Evolutionary conservation across 495 filamentous ascomycete genomes (phyloP).

Genomic region (Tetracladium setigerum): DNA sequence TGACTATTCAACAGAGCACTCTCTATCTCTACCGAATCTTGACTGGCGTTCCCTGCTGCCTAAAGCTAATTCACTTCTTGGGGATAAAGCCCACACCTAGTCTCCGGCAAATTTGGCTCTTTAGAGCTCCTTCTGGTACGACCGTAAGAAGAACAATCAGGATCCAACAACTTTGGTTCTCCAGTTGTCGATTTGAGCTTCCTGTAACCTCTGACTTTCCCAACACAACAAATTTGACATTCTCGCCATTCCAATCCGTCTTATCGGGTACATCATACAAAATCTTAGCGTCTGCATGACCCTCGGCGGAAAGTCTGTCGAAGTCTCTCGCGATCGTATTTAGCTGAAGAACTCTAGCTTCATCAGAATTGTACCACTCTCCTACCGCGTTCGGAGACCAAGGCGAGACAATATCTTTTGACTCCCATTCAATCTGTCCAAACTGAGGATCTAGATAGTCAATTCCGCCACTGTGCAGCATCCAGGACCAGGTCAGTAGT

Average conservation of each 20-base stretch:
- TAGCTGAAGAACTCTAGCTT: conserved; percentile 2
- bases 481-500: conserved; percentile 11
- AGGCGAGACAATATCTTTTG: conserved; percentile 6
- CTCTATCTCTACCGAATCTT: not conserved
- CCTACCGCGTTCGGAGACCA: not conserved
- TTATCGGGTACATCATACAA: conserved; percentile 1
- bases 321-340: conserved; percentile 30
- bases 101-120: conserved; percentile 4
- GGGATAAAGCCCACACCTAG: conserved; percentile 4
- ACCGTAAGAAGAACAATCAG: not conserved
- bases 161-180: not conserved
- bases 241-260: not conserved
- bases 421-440: conserved; percentile 16
- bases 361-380: not conserved
- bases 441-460: not conserved
- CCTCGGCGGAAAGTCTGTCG: not conserved
- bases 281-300: conserved; percentile 10
- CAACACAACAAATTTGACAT: conserved; percentile 2
- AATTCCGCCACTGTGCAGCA: conserved; percentile 8
- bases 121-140: not conserved
- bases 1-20: too few relatives aligned
- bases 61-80: not conserved
- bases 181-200: not conserved
- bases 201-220: conserved; percentile 3
- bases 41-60: not conserved